Percentiles rank a stretch among this genome's conserved stretches.
Evolutionary conservation across 2,329 filamentous ascomycete genomes (phyloP).

Genomic region (Erysiphe pulchra): DNA sequence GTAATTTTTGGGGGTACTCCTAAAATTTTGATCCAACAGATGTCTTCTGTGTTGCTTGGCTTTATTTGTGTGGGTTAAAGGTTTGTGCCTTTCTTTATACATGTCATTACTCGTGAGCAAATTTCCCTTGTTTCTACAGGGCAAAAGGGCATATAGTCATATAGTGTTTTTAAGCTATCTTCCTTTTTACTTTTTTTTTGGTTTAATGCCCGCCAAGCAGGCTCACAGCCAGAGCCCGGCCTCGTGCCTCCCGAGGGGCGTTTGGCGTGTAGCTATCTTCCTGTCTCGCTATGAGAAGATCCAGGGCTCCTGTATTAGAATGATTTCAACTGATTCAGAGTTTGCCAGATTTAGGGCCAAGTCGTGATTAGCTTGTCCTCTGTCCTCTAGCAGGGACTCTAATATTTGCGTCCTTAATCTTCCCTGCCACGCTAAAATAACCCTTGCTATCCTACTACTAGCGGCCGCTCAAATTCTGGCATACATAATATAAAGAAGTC

Average conservation of each 20-base stretch:
- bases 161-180: too few species aligned
- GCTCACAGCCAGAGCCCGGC: too few species aligned
- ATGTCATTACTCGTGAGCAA: neutral
- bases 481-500: too few species aligned
- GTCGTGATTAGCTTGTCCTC: neutral
- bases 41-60: neutral
- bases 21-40: neutral
- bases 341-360: neutral
- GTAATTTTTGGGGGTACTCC: neutral
- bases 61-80: neutral
- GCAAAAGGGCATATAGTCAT: neutral
- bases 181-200: too few species aligned
- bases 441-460: too few species aligned
- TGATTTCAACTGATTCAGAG: neutral
- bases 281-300: neutral
- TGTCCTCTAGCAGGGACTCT: too few species aligned
- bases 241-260: too few species aligned
- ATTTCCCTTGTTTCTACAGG: neutral
- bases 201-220: too few species aligned
- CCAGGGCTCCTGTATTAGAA: neutral
- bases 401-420: too few species aligned
- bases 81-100: neutral
- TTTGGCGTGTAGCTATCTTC: neutral
- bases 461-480: too few species aligned
- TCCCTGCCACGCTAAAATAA: too few species aligned